These are phyloP conservation scores for Lasiosphaeris hirsuta DNA, from an alignment of 495 filamentous ascomycete species.

Conservation along the genomic window DNA sequence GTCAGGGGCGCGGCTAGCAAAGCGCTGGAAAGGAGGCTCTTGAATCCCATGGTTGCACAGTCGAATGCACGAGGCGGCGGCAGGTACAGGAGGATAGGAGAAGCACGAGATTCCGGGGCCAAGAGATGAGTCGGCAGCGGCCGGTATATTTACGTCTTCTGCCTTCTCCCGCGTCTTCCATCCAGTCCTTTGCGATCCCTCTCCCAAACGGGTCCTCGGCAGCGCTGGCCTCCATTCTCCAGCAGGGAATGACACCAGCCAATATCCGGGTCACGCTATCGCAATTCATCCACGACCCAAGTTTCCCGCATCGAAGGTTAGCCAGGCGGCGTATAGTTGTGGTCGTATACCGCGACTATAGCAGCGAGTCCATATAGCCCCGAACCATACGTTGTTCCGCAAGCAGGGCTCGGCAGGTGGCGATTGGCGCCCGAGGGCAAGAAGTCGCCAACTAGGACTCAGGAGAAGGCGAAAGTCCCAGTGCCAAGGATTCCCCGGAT, in stretches of 20 bases:
- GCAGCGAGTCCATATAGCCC: background rate
- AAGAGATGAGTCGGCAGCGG: background rate
- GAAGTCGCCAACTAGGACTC: too few species aligned
- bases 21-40: constrained; percentile 20
- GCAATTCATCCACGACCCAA: constrained; percentile 14
- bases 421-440: too few species aligned
- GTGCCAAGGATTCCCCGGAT: constrained; percentile 22
- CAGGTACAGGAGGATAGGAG: background rate
- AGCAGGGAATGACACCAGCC: constrained; percentile 4
- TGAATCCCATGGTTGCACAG: constrained; percentile 26
- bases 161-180: background rate
- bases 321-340: constrained; percentile 1
- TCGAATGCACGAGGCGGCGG: background rate
- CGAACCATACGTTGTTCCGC: too few species aligned
- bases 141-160: constrained; percentile 1
- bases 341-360: constrained; percentile 2
- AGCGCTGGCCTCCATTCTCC: background rate
- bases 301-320: background rate
- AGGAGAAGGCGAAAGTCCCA: too few species aligned
- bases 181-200: too few species aligned
- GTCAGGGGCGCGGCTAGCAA: constrained; percentile 28
- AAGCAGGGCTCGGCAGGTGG: too few species aligned
- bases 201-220: background rate
- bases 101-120: background rate
- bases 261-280: constrained; percentile 19